Conservation (phyloP, 805 yeast species). For the Nakazawaea pomicola region DNA sequence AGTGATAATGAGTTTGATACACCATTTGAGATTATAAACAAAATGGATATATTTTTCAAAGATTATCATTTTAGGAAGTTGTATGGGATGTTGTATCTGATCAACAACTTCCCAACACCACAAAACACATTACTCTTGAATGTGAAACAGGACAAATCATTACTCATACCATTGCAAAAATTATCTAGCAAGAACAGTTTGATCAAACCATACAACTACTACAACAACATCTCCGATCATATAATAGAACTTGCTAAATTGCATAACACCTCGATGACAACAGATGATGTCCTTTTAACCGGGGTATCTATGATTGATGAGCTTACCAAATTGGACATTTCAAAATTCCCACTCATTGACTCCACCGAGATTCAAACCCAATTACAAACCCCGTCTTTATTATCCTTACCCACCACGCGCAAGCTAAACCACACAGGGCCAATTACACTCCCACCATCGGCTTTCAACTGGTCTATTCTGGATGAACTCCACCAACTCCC, state of each 20-base stretch:
- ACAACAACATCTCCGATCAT: slow-evolving; percentile 3
- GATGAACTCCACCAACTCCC: no score
- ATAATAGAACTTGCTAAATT: slow-evolving; percentile 1
- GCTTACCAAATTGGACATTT: no score
- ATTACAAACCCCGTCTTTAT: no score
- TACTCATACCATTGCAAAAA: no score
- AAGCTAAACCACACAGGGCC: no score
- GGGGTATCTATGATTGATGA: no score
- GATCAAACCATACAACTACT: slow-evolving; percentile 1
- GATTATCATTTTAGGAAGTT: slow-evolving; percentile 4
- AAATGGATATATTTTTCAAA: slow-evolving; percentile 2
- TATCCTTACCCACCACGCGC: no score
- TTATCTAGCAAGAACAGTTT: not conserved
- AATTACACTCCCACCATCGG: no score
- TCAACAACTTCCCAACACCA: slow-evolving; percentile 6
- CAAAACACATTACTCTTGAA: slow-evolving; percentile 6
- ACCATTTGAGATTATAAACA: slow-evolving; percentile 4
- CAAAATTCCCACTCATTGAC: no score
- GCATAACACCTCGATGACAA: not conserved
- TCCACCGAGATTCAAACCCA: no score
- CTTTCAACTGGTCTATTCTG: no score
- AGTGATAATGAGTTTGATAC: not conserved
- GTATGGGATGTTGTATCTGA: slow-evolving; percentile 4
- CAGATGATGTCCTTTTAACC: not conserved
- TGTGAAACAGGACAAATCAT: no score